Conservation (phyloP, 495 filamentous ascomycete species). For the Penicillium argentinense region DNA sequence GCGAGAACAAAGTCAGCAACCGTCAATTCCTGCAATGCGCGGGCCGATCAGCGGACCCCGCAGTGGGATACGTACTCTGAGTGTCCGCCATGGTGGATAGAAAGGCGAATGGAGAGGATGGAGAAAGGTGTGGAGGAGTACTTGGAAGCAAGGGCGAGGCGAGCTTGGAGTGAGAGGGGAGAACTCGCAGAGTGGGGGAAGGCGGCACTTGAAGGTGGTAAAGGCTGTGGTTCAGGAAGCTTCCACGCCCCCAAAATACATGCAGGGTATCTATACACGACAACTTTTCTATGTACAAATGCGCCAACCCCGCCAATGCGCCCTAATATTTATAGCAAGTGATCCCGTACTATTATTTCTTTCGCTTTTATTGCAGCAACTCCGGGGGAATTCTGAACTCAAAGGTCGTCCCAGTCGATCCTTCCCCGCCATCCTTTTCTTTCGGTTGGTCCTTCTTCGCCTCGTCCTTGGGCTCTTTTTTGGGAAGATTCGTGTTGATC, state of each 20-base stretch:
- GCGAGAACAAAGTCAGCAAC: constrained; percentile 17
- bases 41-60: constrained; percentile 30
- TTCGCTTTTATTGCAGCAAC: constrained; percentile 33
- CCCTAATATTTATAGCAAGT: constrained; percentile 12
- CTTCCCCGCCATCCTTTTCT: constrained; percentile 19
- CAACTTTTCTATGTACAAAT: constrained; percentile 8
- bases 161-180: constrained; percentile 7
- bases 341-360: constrained; percentile 4
- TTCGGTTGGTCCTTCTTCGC: constrained; percentile 19
- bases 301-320: no score
- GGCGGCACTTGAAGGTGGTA: constrained; percentile 1
- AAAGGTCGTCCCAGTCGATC: constrained; percentile 18
- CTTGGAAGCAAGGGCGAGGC: constrained; percentile 6
- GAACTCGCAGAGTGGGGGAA: constrained; percentile 5
- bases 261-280: not conserved
- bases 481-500: constrained; percentile 61
- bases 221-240: constrained; percentile 41
- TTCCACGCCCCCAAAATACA: constrained; percentile 34
- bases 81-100: constrained; percentile 35
- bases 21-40: constrained; percentile 10
- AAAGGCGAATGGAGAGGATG: not conserved
- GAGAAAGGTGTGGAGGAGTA: constrained; percentile 3
- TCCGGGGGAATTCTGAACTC: constrained; percentile 43
- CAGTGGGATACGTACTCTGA: constrained; percentile 34
- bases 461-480: constrained; percentile 30